These are phyloP conservation scores for Myxozyma geophila DNA, from an alignment of 805 yeast genomes.

Conservation along the genomic window DNA sequence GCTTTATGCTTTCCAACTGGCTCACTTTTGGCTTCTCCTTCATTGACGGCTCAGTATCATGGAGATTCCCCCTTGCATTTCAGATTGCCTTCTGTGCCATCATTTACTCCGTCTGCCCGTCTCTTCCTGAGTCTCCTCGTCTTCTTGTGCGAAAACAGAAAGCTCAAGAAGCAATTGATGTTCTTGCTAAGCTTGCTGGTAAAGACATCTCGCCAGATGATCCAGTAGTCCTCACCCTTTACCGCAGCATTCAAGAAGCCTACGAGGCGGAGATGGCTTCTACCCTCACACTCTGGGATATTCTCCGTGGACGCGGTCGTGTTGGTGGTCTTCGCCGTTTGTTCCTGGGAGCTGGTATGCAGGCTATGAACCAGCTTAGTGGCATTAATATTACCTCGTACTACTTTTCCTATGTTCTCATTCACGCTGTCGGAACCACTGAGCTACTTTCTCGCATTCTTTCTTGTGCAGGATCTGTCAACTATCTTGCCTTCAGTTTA, in stretches of 20 bases:
- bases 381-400: slow-evolving; percentile 36
- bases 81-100: slow-evolving; percentile 74
- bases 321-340: slow-evolving; percentile 27
- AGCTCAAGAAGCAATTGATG: slow-evolving; percentile 58
- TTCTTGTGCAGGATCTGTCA: slow-evolving; percentile 42
- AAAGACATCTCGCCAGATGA: slow-evolving; percentile 25
- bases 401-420: slow-evolving; percentile 53
- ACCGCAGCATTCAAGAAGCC: slow-evolving; percentile 18
- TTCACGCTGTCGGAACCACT: slow-evolving; percentile 48
- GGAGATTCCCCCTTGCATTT: slow-evolving; percentile 74
- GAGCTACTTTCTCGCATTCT: slow-evolving; percentile 53
- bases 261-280: slow-evolving; percentile 19
- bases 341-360: slow-evolving; percentile 32
- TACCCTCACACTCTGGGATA: slow-evolving; percentile 18
- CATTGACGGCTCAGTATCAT: slow-evolving; percentile 59
- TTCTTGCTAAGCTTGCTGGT: slow-evolving; percentile 49
- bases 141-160: slow-evolving; percentile 63
- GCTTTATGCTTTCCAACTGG: slow-evolving; percentile 81
- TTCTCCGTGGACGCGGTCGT: slow-evolving; percentile 17
- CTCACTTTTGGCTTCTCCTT: slow-evolving; percentile 72
- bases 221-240: slow-evolving; percentile 21
- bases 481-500: slow-evolving; percentile 42
- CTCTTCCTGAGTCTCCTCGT: slow-evolving; percentile 78
- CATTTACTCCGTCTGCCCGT: slow-evolving; percentile 58
- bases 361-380: slow-evolving; percentile 35